Percentiles rank a stretch among this genome's conserved stretches.
Evolutionary conservation across 108 stramenopile genomes (phyloP).

Genomic region (Skeletonema tropicum): DNA sequence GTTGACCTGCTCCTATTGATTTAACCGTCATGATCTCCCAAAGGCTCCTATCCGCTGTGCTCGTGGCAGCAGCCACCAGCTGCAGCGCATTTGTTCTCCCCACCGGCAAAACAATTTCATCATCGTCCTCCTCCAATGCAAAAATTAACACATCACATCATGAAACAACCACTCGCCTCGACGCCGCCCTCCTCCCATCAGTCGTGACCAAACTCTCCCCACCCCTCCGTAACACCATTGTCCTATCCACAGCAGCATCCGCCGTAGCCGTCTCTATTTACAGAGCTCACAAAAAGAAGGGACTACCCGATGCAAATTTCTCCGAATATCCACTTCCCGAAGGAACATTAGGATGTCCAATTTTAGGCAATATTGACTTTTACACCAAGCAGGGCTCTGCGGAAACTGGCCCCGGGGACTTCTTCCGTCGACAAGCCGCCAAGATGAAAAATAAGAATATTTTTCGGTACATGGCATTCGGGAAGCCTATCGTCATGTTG

Average conservation of each 20-base stretch:
- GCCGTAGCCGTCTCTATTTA: background rate
- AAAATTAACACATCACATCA: background rate
- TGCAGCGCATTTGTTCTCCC: background rate
- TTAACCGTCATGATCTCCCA: background rate
- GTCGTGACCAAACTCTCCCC: conserved; percentile 1
- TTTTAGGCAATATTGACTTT: background rate
- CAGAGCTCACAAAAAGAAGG: background rate
- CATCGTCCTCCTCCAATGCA: background rate
- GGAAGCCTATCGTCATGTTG: conserved; percentile 41
- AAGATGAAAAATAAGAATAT: conserved; percentile 7
- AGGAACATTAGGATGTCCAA: background rate
- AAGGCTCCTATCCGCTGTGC: background rate
- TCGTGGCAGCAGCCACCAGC: background rate
- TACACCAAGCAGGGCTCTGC: background rate
- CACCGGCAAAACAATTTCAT: background rate
- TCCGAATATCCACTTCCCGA: conserved; percentile 6
- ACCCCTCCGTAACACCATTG: background rate
- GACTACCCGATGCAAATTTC: background rate
- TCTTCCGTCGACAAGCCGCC: conserved; percentile 22
- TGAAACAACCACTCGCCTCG: background rate
- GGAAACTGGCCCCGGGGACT: conserved; percentile 35
- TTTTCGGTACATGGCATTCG: conserved; percentile 29
- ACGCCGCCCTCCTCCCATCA: conserved; percentile 6
- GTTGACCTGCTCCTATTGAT: too few relatives aligned
- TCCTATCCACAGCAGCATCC: background rate